Percentiles rank a stretch among this genome's conserved stretches.
Conservation (phyloP, 2,329 filamentous ascomycete species). For the Microsporum audouinii region DNA sequence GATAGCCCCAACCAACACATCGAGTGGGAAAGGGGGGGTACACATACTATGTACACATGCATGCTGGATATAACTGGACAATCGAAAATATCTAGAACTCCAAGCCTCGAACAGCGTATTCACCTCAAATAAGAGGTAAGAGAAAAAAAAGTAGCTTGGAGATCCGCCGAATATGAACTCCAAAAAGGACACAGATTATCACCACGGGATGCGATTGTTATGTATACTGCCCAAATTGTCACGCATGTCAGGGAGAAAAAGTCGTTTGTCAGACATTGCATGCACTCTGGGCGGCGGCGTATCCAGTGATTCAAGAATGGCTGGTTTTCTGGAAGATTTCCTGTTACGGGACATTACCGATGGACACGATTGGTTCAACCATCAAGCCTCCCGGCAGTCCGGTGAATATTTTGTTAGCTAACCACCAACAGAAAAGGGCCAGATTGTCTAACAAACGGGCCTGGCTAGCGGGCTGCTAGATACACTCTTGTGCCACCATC, state of each 20-base stretch:
- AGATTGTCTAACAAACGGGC: not conserved
- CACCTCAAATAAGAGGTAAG: not conserved
- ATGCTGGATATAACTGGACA: not conserved
- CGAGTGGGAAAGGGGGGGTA: not conserved
- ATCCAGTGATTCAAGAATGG: not conserved
- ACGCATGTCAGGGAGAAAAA: not conserved
- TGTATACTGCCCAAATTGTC: not conserved
- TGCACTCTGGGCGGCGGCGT: not conserved
- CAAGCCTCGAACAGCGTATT: not conserved
- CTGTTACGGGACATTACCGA: not conserved
- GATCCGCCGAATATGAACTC: not conserved
- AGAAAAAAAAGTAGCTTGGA: not conserved
- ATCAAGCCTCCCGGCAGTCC: not conserved
- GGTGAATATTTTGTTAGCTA: not conserved
- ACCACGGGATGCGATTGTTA: not conserved
- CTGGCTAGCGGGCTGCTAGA: not conserved
- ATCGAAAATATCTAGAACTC: not conserved
- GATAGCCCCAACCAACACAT: slow-evolving; percentile 2
- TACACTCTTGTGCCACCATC: not conserved
- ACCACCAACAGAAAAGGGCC: not conserved
- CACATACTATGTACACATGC: not conserved
- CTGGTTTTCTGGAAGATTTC: not conserved
- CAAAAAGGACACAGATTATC: not conserved
- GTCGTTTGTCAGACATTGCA: not conserved
- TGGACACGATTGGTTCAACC: not conserved